A percentile compares a stretch with the other conserved stretches of the same genome.
Conservation (phyloP, 345 rosid species). For the Boechera retrofracta region DNA sequence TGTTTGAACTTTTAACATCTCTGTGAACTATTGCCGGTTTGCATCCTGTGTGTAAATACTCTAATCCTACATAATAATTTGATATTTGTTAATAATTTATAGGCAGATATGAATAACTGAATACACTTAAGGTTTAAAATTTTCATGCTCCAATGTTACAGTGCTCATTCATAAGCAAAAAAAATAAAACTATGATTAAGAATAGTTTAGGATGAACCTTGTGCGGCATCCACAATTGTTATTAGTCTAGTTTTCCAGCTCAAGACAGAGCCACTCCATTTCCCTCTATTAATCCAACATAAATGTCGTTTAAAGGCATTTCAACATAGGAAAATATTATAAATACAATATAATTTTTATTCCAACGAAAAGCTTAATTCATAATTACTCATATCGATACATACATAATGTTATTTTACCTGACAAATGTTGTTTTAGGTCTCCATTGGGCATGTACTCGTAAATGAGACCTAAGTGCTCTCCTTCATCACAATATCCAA, state of each 20-base stretch:
- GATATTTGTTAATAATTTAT: too few relatives aligned
- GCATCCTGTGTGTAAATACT: conserved; percentile 52
- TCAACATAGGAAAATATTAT: too few relatives aligned
- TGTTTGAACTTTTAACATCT: conserved; percentile 51
- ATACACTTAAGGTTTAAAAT: too few relatives aligned
- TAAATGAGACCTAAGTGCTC: conserved; percentile 32
- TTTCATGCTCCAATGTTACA: too few relatives aligned
- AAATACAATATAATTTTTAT: too few relatives aligned
- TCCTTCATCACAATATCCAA: conserved; percentile 48
- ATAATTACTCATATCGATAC: too few relatives aligned
- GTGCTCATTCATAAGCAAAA: too few relatives aligned
- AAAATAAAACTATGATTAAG: too few relatives aligned
- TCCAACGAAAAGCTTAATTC: too few relatives aligned
- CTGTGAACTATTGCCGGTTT: conserved; percentile 48
- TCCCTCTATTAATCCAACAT: background rate
- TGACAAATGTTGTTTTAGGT: conserved; percentile 13
- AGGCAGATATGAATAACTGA: too few relatives aligned
- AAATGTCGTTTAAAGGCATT: too few relatives aligned
- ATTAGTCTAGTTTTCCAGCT: conserved; percentile 45
- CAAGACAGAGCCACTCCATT: conserved; percentile 15
- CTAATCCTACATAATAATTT: conserved; percentile 42
- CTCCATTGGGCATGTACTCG: conserved; percentile 29
- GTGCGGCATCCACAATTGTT: conserved; percentile 50
- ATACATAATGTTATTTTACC: background rate
- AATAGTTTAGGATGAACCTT: conserved; percentile 27